Evolutionary conservation across 441 rosid species (phyloP).

Genomic region (Populus tomentosa): DNA sequence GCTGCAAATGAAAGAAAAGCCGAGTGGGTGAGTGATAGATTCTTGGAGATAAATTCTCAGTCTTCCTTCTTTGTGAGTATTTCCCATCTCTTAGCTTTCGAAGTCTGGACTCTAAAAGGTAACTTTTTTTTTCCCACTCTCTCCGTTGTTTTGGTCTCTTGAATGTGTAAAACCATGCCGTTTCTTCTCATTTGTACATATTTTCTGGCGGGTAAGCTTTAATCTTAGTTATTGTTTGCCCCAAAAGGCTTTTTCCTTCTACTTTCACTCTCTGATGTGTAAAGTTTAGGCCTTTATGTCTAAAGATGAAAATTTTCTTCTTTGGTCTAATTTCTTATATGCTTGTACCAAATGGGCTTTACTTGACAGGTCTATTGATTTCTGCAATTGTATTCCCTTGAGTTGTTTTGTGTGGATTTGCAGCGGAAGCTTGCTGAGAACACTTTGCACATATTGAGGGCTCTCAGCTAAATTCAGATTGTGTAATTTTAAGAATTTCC

Average conservation of each 20-base stretch:
- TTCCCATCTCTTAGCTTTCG: background rate
- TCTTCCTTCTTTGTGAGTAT: too few relatives aligned
- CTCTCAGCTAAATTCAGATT: background rate
- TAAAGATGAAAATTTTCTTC: background rate
- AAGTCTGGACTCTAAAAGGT: background rate
- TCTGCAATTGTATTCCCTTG: background rate
- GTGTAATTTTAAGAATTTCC: background rate
- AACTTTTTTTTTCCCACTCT: background rate
- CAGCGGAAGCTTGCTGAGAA: background rate
- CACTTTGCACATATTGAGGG: background rate
- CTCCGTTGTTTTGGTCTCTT: background rate
- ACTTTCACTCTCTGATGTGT: background rate
- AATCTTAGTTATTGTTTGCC: background rate
- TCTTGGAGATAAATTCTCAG: too few relatives aligned
- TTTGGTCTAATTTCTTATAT: background rate
- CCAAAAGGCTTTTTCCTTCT: background rate
- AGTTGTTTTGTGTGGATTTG: background rate
- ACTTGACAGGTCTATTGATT: background rate
- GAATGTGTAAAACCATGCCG: background rate
- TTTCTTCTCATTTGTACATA: background rate
- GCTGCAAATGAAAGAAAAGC: too few relatives aligned
- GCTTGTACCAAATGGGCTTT: background rate
- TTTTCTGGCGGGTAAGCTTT: background rate
- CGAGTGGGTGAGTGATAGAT: too few relatives aligned
- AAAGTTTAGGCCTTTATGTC: background rate